Conservation (phyloP, 495 filamentous ascomycete genomes). For the Penicillium cinerascens region DNA sequence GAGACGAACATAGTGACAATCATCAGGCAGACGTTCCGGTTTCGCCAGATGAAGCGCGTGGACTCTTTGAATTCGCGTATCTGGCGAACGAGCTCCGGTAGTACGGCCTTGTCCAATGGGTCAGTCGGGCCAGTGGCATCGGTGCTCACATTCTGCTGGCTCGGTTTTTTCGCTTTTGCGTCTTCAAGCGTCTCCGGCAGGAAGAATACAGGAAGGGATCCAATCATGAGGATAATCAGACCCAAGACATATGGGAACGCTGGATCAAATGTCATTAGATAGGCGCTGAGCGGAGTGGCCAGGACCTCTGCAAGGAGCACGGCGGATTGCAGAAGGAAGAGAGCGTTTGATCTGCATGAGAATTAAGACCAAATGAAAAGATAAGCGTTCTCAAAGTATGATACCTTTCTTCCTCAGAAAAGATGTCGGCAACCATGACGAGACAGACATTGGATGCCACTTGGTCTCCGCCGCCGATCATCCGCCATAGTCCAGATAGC, state of each 20-base stretch:
- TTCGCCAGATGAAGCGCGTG: conserved; percentile 29
- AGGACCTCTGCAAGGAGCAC: conserved; percentile 26
- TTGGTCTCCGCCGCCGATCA: conserved; percentile 32
- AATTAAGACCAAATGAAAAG: background rate
- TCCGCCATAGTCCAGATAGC: conserved; percentile 23
- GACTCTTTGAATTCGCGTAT: conserved; percentile 27
- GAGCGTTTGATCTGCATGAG: conserved; percentile 20
- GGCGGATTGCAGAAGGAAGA: conserved; percentile 25
- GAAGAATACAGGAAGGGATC: conserved; percentile 27
- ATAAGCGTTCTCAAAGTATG: background rate
- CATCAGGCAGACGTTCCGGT: conserved; percentile 25
- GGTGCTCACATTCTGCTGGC: background rate
- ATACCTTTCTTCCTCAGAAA: conserved; percentile 34
- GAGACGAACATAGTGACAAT: conserved; percentile 32
- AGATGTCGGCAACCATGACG: conserved; percentile 32
- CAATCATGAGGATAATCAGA: conserved; percentile 24
- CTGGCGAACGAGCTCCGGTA: conserved; percentile 13
- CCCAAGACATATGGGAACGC: conserved; percentile 29
- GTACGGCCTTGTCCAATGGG: conserved; percentile 2
- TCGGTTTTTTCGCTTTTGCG: conserved; percentile 15
- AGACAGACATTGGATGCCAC: conserved; percentile 19
- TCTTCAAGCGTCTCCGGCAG: conserved; percentile 45
- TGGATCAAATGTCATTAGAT: conserved; percentile 23
- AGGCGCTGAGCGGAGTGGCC: conserved; percentile 31
- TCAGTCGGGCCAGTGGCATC: background rate